Evolutionary conservation across 371 early-diverging fungal genomes (phyloP).

Genomic region (Circinella minor): DNA sequence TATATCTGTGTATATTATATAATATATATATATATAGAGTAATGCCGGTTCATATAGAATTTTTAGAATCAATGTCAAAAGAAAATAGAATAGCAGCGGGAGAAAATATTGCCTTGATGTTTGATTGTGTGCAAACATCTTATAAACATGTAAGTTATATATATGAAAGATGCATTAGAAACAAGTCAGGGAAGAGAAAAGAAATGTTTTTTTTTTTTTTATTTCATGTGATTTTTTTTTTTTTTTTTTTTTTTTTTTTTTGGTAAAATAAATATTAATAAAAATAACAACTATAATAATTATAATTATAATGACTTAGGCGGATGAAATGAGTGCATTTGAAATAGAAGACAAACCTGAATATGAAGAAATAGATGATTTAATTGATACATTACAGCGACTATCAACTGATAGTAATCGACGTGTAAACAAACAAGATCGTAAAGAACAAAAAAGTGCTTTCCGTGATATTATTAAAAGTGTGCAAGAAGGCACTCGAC

Average conservation of each 20-base stretch:
- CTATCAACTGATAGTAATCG: conserved; percentile 61
- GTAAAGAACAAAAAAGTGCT: conserved; percentile 62
- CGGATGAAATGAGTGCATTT: conserved; percentile 28
- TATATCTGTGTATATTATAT: no score
- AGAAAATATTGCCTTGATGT: conserved; percentile 75
- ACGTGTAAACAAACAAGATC: conserved; percentile 65
- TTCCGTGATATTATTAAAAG: conserved; percentile 68
- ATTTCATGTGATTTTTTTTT: no score
- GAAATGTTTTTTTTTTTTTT: no score
- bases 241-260: background rate
- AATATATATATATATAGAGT: conserved; percentile 18
- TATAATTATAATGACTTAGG: conserved; percentile 16
- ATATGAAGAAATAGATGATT: conserved; percentile 55
- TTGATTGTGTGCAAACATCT: conserved; percentile 41
- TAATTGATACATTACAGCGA: conserved; percentile 52
- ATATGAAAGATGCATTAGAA: no score
- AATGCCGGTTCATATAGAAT: conserved; percentile 45
- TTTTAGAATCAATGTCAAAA: conserved; percentile 59
- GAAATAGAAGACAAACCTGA: conserved; percentile 43
- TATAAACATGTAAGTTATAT: background rate
- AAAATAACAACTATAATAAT: no score
- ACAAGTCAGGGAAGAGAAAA: no score
- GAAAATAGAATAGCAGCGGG: conserved; percentile 73
- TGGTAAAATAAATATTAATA: background rate
- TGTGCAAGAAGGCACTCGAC: conserved; percentile 52